Percentiles rank a stretch among this genome's conserved stretches.
phyloP scores from a whole-genome alignment of 768 basidiomycete species.

The Rhizopogon vesiculosus region DNA sequence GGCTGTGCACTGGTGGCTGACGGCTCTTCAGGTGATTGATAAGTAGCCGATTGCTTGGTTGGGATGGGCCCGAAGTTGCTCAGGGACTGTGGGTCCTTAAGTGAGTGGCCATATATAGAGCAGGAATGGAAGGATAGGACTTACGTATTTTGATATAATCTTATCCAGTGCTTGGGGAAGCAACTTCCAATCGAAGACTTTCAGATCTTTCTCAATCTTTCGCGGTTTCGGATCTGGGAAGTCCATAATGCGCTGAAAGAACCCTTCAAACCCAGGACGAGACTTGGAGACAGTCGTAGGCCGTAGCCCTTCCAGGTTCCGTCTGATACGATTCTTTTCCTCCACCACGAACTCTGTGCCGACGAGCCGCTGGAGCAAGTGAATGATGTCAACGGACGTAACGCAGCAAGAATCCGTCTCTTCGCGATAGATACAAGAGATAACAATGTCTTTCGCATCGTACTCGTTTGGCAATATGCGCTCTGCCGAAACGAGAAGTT shows the following conservation, averaged over 20 bases:
- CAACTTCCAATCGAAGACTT: constrained; percentile 74
- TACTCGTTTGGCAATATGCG: constrained; percentile 73
- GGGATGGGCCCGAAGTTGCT: background rate
- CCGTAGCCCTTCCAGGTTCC: constrained; percentile 90
- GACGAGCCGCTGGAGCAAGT: constrained; percentile 75
- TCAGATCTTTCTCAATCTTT: constrained; percentile 96
- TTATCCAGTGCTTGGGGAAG: constrained; percentile 73
- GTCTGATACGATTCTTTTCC: constrained; percentile 94
- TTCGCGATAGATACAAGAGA: constrained; percentile 91
- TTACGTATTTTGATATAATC: constrained; percentile 80
- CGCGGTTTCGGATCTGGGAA: constrained; percentile 92
- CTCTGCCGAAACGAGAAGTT: constrained; percentile 75
- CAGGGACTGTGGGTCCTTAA: background rate
- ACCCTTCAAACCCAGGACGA: constrained; percentile 72
- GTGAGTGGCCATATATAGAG: background rate
- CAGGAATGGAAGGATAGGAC: constrained; percentile 21
- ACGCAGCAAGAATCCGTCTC: constrained; percentile 76
- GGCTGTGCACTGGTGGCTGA: background rate
- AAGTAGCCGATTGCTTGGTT: background rate
- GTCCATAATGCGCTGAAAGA: constrained; percentile 96
- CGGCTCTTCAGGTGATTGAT: background rate
- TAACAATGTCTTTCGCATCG: constrained; percentile 68
- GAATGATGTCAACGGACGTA: constrained; percentile 95
- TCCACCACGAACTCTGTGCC: constrained; percentile 82
- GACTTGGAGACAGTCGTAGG: constrained; percentile 90